Evolutionary conservation across 768 basidiomycete species (phyloP).

Genomic region (Candolleomyces aberdarensis): DNA sequence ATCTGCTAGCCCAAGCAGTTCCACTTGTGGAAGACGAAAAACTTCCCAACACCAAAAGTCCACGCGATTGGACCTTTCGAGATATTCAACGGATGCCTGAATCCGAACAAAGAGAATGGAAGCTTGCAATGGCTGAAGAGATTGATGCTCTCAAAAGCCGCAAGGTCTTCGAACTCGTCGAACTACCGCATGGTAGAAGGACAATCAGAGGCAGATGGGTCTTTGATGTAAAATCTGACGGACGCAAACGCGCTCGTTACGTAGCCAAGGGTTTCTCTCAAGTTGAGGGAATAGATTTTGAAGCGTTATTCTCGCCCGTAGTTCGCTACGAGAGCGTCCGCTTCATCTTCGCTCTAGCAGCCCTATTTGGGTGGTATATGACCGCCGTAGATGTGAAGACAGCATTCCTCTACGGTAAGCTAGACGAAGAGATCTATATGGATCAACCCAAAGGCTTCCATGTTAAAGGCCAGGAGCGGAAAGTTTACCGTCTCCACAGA

Average conservation of each 20-base stretch:
- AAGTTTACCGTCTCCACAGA: constrained; percentile 11
- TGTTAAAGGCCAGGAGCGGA: constrained; percentile 20
- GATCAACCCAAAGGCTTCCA: constrained; percentile 30
- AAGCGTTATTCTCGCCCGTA: constrained; percentile 12
- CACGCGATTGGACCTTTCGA: constrained; percentile 1
- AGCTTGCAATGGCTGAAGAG: constrained; percentile 4
- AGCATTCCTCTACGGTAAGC: constrained; percentile 28
- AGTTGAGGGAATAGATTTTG: constrained; percentile 11
- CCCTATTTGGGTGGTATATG: constrained; percentile 28
- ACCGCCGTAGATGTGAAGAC: constrained; percentile 39
- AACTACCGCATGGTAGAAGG: constrained; percentile 11
- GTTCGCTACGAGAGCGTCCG: constrained; percentile 7
- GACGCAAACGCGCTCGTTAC: constrained; percentile 11
- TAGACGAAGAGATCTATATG: constrained; percentile 37
- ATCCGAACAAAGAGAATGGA: constrained; percentile 4
- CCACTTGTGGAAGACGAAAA: neutral
- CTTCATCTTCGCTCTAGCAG: neutral
- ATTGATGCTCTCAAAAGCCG: constrained; percentile 7
- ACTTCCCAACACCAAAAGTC: neutral
- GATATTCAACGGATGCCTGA: neutral
- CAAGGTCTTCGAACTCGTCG: neutral
- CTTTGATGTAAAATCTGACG: constrained; percentile 16
- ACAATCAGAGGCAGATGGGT: constrained; percentile 18
- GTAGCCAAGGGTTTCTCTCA: constrained; percentile 18
- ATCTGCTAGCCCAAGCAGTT: constrained; percentile 2